Evolutionary conservation across 345 rosid genomes (phyloP), one percentile per base, ranked within the genome.

Genomic region (Lepidium didymum): DNA sequence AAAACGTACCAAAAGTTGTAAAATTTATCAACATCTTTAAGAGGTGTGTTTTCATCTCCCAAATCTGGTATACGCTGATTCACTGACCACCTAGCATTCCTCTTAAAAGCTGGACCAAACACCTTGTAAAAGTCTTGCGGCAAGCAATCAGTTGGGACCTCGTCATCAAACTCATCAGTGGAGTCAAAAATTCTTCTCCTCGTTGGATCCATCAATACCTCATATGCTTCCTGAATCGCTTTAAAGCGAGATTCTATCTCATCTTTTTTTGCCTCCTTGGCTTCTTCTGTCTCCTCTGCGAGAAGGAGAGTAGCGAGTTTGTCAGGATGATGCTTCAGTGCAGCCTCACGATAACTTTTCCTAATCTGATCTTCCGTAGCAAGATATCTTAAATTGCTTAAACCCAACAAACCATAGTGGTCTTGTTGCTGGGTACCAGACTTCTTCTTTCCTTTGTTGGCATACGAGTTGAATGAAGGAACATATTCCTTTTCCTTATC

Each of bases 281-380:
- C 96, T 62, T 88, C 93, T 72, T 95, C 97, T 2, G 87, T 86
- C 76, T 84, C 94, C 83, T 89, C 99, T 1, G 86, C 81, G 44
- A 95, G 85, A 79, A 95, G 92, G 61, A 91, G 83, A 19, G 87
- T 79, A 45, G 94, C 96, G 16, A 87, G 92, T 76, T 95, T 95
- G 81, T 95, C 99, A 2, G 97, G 96, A 77, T 91, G 99, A 78
- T 89, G 81, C 87, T 82, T 86, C 85, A 95, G 38, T 13, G 99
- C 99, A 60, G 93, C 91, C 77, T 95, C 97, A 11, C 96, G 88
- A 44, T 91, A 95, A 50, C 88, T 84, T 78, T 81, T 91, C 68
- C 89, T 85, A 44, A 95, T 95, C 85, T 91, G 99, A 64, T 95
- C 99, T 78, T 95, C 97, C 1, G 96, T 87, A n/a, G 97, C 96